Percentiles rank a stretch among this genome's conserved stretches.
phyloP scores from a whole-genome alignment of 805 yeast species.

The Kockiozyma suomiensis region DNA sequence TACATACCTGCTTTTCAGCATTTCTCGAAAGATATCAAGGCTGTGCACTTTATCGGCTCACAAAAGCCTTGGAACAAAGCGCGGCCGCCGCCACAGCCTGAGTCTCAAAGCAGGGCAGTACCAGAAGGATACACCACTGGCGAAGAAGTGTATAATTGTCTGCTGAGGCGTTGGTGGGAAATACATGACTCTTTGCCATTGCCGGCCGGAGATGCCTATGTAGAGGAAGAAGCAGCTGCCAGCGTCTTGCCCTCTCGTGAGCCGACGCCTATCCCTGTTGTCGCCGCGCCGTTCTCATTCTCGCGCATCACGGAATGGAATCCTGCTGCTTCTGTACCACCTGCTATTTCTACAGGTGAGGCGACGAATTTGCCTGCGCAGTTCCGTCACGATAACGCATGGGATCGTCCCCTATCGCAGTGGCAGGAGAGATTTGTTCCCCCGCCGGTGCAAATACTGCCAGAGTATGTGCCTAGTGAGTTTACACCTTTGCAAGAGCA shows the following conservation, averaged over 20 bases:
- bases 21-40: slow-evolving; percentile 50
- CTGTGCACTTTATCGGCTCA: slow-evolving; percentile 46
- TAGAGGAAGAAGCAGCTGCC: neutral
- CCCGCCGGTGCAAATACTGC: slow-evolving; percentile 14
- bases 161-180: slow-evolving; percentile 32
- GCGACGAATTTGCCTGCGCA: slow-evolving; percentile 23
- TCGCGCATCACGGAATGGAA: slow-evolving; percentile 25
- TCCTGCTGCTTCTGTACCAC: slow-evolving; percentile 26
- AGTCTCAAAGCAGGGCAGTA: neutral
- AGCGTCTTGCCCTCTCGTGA: neutral
- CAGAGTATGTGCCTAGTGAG: slow-evolving; percentile 10
- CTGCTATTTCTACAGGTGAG: slow-evolving; percentile 22
- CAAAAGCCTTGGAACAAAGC: slow-evolving; percentile 45
- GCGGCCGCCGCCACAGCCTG: slow-evolving; percentile 10
- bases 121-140: slow-evolving; percentile 13
- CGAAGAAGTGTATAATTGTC: slow-evolving; percentile 13
- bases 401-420: slow-evolving; percentile 24
- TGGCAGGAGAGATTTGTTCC: slow-evolving; percentile 22
- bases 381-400: slow-evolving; percentile 19
- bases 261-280: neutral
- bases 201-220: neutral
- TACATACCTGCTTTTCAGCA: slow-evolving; percentile 60
- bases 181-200: neutral
- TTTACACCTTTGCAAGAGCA: neutral
- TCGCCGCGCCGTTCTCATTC: slow-evolving; percentile 13